phyloP scores from a whole-genome alignment of 2,329 filamentous ascomycete species.

The Graphiopsis chlorocephala region DNA sequence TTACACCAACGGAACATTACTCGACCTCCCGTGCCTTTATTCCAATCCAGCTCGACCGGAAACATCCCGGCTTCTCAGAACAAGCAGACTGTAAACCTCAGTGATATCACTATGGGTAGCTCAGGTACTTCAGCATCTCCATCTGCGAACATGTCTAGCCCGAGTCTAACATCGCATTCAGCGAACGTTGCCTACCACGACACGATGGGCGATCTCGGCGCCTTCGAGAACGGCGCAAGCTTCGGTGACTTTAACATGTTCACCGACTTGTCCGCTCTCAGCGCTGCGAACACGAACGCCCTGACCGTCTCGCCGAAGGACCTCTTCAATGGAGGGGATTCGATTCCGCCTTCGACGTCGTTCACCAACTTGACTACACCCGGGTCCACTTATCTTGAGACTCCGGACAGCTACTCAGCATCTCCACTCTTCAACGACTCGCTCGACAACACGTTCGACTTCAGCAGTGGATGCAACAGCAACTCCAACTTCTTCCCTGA shows the following conservation, averaged over 20 bases:
- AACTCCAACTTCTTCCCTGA: constrained; percentile 59
- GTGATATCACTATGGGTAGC: constrained; percentile 51
- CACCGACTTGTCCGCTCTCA: constrained; percentile 24
- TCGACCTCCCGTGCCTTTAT: constrained; percentile 67
- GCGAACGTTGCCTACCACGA: constrained; percentile 47
- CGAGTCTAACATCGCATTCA: constrained; percentile 32
- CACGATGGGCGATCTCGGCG: constrained; percentile 43
- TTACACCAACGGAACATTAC: constrained; percentile 19
- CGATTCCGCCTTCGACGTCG: constrained; percentile 76
- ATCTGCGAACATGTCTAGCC: constrained; percentile 24
- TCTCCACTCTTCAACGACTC: constrained; percentile 69
- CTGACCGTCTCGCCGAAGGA: constrained; percentile 81
- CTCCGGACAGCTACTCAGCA: constrained; percentile 72
- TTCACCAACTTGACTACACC: constrained; percentile 85
- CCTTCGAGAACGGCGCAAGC: constrained; percentile 25
- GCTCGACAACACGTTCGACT: constrained; percentile 61
- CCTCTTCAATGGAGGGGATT: constrained; percentile 65
- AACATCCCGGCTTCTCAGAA: constrained; percentile 42
- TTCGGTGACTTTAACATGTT: constrained; percentile 29
- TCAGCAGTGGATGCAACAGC: constrained; percentile 41
- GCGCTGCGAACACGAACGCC: constrained; percentile 32
- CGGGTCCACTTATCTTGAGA: constrained; percentile 69
- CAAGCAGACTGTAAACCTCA: constrained; percentile 36
- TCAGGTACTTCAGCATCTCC: constrained; percentile 48
- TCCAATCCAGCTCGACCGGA: constrained; percentile 49